These are phyloP conservation scores for Iris macrosiphon DNA, from an alignment of 106 monocot species.

Conservation along the genomic window DNA sequence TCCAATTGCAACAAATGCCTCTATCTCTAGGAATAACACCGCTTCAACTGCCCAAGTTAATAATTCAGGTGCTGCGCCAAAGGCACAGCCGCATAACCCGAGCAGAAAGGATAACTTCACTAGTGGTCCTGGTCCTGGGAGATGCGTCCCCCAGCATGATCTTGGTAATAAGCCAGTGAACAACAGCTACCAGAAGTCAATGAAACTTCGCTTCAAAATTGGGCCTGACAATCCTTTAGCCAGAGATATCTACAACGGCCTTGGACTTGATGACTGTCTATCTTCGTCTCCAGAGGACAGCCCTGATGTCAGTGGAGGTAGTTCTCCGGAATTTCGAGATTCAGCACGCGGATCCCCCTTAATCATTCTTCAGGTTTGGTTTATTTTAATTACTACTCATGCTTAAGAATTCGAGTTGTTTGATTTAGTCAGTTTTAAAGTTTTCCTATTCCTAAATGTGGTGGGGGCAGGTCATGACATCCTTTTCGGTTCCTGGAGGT, in stretches of 20 bases:
- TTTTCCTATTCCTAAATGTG: slow-evolving; percentile 6
- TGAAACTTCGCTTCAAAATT: slow-evolving; percentile 79
- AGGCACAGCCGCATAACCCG: too few species aligned
- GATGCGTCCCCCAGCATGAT: slow-evolving; percentile 13
- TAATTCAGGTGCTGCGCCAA: background rate
- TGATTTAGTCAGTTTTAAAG: background rate
- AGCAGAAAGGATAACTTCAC: slow-evolving; percentile 8
- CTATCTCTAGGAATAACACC: slow-evolving; percentile 23
- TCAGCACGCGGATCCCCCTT: slow-evolving; percentile 50
- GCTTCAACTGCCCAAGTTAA: slow-evolving; percentile 8
- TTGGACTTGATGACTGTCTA: slow-evolving; percentile 76
- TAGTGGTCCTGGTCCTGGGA: slow-evolving; percentile 7
- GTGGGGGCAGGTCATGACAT: slow-evolving; percentile 63
- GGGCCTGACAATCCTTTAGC: slow-evolving; percentile 30
- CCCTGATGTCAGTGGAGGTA: slow-evolving; percentile 22
- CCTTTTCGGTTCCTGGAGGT: slow-evolving; percentile 42
- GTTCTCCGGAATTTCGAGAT: slow-evolving; percentile 25
- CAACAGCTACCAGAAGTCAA: slow-evolving; percentile 30
- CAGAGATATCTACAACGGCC: slow-evolving; percentile 64
- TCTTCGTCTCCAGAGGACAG: slow-evolving; percentile 56
- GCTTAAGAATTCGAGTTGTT: background rate
- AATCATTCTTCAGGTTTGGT: slow-evolving; percentile 51
- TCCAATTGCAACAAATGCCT: slow-evolving; percentile 21
- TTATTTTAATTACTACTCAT: background rate
- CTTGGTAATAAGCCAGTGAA: slow-evolving; percentile 14